Base-by-base conservation (phyloP, 257 asterid genomes). In the Apocynum venetum region DNA sequence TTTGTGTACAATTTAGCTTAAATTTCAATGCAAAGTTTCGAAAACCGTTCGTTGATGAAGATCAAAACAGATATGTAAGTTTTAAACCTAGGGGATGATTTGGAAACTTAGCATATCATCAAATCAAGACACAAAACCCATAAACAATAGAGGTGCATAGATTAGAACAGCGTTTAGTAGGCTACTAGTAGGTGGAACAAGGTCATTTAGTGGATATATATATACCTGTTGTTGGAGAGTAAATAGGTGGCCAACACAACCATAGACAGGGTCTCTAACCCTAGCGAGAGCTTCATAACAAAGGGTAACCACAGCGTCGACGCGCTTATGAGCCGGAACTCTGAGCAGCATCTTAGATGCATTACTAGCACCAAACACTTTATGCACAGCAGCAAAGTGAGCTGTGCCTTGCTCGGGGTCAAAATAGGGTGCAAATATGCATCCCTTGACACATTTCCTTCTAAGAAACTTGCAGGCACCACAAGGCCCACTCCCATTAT, bases 391-490 rank as follows among this genome's bases (percentile, higher is more conserved):
- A 5, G 86, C 89, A 74, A 86, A 86, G 70, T 83, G 84, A 40
- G 82, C 55, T 11, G 85, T 75, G 20, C 89, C 87, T 41, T 86
- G 84, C 7, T 85, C 85, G 0, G 83, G 76, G 71, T 79, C 86
- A 51, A 86, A 83, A 55, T 83, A 86, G 4, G 89, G 87, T 59
- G 89, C 89, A 69, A 86, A 86, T 8, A 86, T 61, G 80, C 89
- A 86, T 1, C 84, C 89, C 20, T 12, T 81, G 0, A 79, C 48
- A 67, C 89, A 86, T 35, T 86, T 86, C 38, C 89, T 75, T 66
- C 89, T 82, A 0, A 86, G 84, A 51, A 79, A 86, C 81, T 81
- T 83, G 84, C 89, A 86, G 19, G 89, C 89, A 19, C 87, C 87
- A 76, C 89, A 86, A 13, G 89, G 87, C 2, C 86, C 84, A 59